A percentile compares a stretch with the other conserved stretches of the same genome.
Evolutionary conservation across 495 filamentous ascomycete species (phyloP).

Genomic region (Aspergillus egyptiacus): DNA sequence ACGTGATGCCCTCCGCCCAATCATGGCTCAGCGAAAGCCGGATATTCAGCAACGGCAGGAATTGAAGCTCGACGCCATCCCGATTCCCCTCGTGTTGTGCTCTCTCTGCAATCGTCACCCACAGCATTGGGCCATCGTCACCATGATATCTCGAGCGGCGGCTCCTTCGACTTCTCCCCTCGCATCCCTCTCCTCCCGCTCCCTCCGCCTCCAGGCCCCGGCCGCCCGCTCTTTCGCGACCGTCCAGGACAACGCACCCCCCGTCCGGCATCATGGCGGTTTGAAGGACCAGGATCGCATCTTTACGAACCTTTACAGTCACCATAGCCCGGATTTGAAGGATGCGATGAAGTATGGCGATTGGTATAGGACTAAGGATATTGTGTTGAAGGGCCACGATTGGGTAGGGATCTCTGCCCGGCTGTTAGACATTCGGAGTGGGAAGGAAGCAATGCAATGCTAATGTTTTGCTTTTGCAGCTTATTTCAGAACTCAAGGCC

Average conservation of each 20-base stretch:
- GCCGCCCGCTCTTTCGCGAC: conserved; percentile 72
- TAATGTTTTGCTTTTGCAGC: conserved; percentile 42
- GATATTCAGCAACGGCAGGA: conserved; percentile 45
- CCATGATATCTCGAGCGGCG: conserved; percentile 48
- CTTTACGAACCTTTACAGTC: conserved; percentile 96
- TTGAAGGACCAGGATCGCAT: conserved; percentile 94
- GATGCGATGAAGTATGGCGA: conserved; percentile 97
- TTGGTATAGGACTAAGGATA: conserved; percentile 99
- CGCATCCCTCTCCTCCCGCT: conserved; percentile 49
- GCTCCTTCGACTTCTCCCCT: conserved; percentile 46
- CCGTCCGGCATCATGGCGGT: conserved; percentile 71
- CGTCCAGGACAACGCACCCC: conserved; percentile 73
- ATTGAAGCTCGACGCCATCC: conserved; percentile 29
- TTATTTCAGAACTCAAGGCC: conserved; percentile 92
- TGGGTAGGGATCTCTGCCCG: conserved; percentile 55
- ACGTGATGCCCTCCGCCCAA: conserved; percentile 31
- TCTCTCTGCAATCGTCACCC: conserved; percentile 21
- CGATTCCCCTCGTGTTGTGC: conserved; percentile 13
- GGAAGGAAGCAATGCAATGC: conserved; percentile 16
- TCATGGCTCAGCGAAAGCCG: conserved; percentile 37
- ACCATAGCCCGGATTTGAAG: conserved; percentile 85
- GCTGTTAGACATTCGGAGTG: background rate
- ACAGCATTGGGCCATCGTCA: conserved; percentile 33
- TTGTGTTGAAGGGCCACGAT: conserved; percentile 90
- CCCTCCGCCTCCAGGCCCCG: conserved; percentile 46